Evolutionary conservation across 768 basidiomycete genomes (phyloP), one percentile per base, ranked within the genome.

Genomic region (Pholiota microspora): DNA sequence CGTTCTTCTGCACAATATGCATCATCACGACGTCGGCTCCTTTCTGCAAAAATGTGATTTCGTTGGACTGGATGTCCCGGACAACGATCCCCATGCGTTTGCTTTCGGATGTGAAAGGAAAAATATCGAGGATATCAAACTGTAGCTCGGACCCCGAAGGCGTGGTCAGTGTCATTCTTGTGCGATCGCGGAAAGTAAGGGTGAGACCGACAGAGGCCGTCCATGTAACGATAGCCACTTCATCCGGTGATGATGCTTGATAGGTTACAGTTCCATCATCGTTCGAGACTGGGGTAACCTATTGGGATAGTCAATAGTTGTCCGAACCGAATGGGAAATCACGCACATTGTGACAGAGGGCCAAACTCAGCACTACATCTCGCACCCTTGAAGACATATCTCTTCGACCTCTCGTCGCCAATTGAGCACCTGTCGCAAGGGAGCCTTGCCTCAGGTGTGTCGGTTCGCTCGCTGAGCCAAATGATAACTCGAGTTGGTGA

Each of bases 1-100:
- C 97, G 68, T 98, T 98, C 63, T 89, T 84, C 66, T 92, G 93
- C 31, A 98, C 96, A 49, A 99, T 94, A 63, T 80, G 83, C 23
- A 88, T 79, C 97, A 99, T 98, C 35, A 98, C 92, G n/a, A 95
- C 94, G 66, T 99, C 97, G 0, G 96, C 97, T 23, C 97, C 97
- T 67, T 99, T 99, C 66, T 98, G 93, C 55, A 94, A 73, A 72
- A 99, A 99, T 8, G 79, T 84, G 49, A 95, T 85, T 55, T 95
- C 92, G 47, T 88, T 85, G 0, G 82, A 79, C 29, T 82, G 77
- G 0, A 73, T 68, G 53, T 98, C 95, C 23, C 89, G 86, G 29
- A 98, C 89, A 63, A 99, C 81, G 65, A 98, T 98, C 28, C 97
- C 95, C 97, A 98, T 99, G 25, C 97, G 91, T 70, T 99, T 98